phyloP scores from a whole-genome alignment of 2,329 filamentous ascomycete species.

The Botrytis tulipae region DNA sequence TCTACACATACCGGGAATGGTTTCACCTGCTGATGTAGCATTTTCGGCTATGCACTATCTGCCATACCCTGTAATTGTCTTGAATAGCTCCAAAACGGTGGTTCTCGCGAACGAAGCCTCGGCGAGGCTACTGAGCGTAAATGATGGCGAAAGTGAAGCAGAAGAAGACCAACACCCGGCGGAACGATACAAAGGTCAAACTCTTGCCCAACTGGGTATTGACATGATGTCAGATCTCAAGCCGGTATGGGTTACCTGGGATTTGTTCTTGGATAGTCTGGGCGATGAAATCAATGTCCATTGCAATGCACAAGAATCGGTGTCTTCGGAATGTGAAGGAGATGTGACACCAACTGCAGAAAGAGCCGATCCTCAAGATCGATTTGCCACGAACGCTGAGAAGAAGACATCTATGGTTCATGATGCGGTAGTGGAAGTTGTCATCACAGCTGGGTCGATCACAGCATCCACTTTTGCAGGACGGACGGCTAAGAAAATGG shows the following conservation, averaged over 20 bases:
- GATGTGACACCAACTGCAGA: constrained; percentile 42
- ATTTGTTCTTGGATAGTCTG: constrained; percentile 56
- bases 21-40: constrained; percentile 54
- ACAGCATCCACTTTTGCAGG: constrained; percentile 23
- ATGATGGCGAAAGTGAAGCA: constrained; percentile 43
- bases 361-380: constrained; percentile 25
- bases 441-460: constrained; percentile 50
- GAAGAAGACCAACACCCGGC: constrained; percentile 43
- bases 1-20: constrained; percentile 45
- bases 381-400: constrained; percentile 22
- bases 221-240: constrained; percentile 69
- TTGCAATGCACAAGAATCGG: constrained; percentile 16
- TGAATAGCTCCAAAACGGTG: constrained; percentile 67
- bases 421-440: constrained; percentile 66
- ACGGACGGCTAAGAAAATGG: constrained; percentile 2
- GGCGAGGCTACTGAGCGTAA: constrained; percentile 64
- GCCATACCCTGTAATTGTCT: constrained; percentile 67
- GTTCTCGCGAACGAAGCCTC: constrained; percentile 74
- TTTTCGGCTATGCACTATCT: constrained; percentile 71
- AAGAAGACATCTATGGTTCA: constrained; percentile 45
- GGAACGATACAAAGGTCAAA: constrained; percentile 63
- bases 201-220: constrained; percentile 67
- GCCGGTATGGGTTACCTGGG: constrained; percentile 59
- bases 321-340: constrained; percentile 25
- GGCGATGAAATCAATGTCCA: constrained; percentile 30